These are phyloP conservation scores for Xylariaceae sp. DNA, from an alignment of 2,329 filamentous ascomycete genomes.

Conservation along the genomic window DNA sequence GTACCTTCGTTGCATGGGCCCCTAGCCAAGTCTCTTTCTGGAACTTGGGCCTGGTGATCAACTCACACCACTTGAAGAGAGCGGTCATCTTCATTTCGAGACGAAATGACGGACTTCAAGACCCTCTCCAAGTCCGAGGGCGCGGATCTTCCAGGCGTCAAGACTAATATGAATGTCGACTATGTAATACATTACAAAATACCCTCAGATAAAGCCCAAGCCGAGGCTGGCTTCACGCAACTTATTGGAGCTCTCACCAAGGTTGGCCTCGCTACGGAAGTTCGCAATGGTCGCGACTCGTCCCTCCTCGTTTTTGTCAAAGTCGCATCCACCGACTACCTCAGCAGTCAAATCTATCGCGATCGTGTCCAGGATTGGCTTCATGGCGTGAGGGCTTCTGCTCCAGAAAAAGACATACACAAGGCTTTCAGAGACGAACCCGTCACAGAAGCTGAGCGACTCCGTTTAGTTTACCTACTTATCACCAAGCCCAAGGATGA, in stretches of 20 bases:
- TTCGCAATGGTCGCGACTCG: conserved; percentile 72
- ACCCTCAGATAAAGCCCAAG: conserved; percentile 61
- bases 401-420: conserved; percentile 71
- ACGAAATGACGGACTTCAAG: conserved; percentile 27
- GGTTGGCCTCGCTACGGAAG: conserved; percentile 84
- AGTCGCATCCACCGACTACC: conserved; percentile 70
- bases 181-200: conserved; percentile 83
- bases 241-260: conserved; percentile 72
- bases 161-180: conserved; percentile 62
- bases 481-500: conserved; percentile 71
- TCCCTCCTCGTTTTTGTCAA: conserved; percentile 82
- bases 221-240: conserved; percentile 72
- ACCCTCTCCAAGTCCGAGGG: conserved; percentile 28
- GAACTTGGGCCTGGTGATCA: too few relatives aligned
- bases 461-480: conserved; percentile 83
- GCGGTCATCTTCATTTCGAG: background rate
- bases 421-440: conserved; percentile 69
- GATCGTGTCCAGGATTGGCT: conserved; percentile 92
- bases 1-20: too few relatives aligned
- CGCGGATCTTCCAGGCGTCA: conserved; percentile 25
- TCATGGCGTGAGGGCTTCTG: conserved; percentile 75
- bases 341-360: conserved; percentile 79
- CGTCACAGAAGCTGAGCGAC: conserved; percentile 81
- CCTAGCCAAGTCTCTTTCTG: too few relatives aligned
- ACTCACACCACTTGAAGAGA: too few relatives aligned